Evolutionary conservation across 768 basidiomycete species (phyloP).

Genomic region (Boletus huronensis): DNA sequence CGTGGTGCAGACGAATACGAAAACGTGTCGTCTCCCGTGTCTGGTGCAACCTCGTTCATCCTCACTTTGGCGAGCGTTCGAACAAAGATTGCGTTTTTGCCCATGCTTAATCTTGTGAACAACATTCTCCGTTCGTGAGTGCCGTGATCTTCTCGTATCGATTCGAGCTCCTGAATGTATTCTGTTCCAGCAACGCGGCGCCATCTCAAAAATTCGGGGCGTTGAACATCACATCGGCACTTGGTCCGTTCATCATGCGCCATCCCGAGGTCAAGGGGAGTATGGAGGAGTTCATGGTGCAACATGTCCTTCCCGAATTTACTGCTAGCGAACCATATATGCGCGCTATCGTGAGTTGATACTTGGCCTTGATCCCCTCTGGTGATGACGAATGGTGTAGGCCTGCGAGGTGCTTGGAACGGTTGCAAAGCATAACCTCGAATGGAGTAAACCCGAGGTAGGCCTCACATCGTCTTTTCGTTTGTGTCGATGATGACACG

Average conservation of each 20-base stretch:
- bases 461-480: constrained; percentile 2
- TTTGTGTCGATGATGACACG: not conserved
- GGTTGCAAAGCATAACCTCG: constrained; percentile 64
- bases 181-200: constrained; percentile 39
- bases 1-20: constrained; percentile 74
- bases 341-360: constrained; percentile 63
- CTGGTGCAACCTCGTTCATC: constrained; percentile 78
- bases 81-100: constrained; percentile 78
- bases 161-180: not conserved
- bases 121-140: constrained; percentile 64
- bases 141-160: not conserved
- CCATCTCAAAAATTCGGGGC: constrained; percentile 78
- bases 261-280: constrained; percentile 75
- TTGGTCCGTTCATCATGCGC: constrained; percentile 78
- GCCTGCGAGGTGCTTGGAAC: constrained; percentile 80
- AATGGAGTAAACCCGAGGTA: constrained; percentile 64
- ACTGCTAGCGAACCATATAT: constrained; percentile 64
- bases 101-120: constrained; percentile 77
- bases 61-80: constrained; percentile 74
- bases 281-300: constrained; percentile 75
- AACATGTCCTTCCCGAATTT: constrained; percentile 75
- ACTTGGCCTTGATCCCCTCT: not conserved
- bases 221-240: constrained; percentile 73
- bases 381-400: constrained; percentile 33
- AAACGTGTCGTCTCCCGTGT: constrained; percentile 69